These are phyloP conservation scores for Tillandsia leiboldiana DNA, from an alignment of 176 grass and related monocot genomes.

Conservation along the genomic window DNA sequence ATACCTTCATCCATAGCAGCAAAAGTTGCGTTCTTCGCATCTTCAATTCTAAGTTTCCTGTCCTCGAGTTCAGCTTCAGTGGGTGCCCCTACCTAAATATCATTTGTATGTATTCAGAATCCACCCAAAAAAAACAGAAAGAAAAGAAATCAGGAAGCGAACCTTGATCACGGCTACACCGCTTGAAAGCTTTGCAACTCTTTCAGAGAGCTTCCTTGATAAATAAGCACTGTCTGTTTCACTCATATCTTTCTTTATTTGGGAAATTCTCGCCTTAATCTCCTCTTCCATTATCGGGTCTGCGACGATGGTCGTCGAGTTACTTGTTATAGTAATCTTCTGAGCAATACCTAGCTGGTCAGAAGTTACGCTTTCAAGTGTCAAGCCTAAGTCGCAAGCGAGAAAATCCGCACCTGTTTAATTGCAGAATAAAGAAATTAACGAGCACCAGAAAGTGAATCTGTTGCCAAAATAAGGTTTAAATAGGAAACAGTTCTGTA, in stretches of 20 bases:
- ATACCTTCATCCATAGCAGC: conserved; percentile 90
- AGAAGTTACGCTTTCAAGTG: conserved; percentile 63
- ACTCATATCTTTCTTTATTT: conserved; percentile 82
- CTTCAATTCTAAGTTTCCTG: conserved; percentile 85
- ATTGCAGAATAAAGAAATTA: conserved; percentile 13
- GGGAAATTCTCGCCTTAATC: conserved; percentile 86
- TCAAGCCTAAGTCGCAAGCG: conserved; percentile 70
- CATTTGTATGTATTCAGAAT: conserved; percentile 24
- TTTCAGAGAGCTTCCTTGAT: conserved; percentile 55
- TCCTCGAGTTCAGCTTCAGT: conserved; percentile 95
- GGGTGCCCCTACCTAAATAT: conserved; percentile 71
- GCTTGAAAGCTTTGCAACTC: conserved; percentile 82
- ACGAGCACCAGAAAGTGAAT: not conserved
- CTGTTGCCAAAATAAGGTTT: not conserved
- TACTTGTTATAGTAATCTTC: conserved; percentile 75
- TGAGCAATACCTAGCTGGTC: conserved; percentile 89
- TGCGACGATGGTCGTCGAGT: conserved; percentile 80
- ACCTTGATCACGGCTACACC: conserved; percentile 93
- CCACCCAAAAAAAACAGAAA: conserved; percentile 3
- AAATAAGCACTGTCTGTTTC: conserved; percentile 47
- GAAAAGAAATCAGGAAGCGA: not conserved
- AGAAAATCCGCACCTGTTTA: conserved; percentile 88
- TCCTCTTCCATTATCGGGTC: conserved; percentile 79
- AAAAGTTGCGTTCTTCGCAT: conserved; percentile 96
- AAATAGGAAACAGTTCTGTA: not conserved